Evolutionary conservation across 176 grass and related monocot species (phyloP), one percentile per base, ranked within the genome.

Genomic region (Paspalum vaginatum): DNA sequence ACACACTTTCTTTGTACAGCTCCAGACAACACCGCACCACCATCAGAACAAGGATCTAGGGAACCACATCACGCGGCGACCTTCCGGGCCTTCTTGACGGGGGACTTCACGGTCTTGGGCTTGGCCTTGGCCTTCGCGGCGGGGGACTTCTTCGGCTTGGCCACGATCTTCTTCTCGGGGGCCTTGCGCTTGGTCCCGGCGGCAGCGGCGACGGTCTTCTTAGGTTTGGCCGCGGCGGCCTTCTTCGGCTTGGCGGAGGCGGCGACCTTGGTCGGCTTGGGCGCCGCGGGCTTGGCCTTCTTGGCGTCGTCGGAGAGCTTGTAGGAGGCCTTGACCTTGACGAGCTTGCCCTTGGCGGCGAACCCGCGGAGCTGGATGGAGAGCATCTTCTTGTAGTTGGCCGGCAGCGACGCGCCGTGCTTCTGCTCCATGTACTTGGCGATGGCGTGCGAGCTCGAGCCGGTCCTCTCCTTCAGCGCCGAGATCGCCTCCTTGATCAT

Each of bases 281-380:
- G 32, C 32, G 2, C n/a, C 83, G 79, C 86, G 0, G 79, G 12
- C 85, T 88, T 85, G 11, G 55, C 82, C 60, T 82, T 88, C 77
- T 92, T 94, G 43, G 81, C 87, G 0, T 78, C 46, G 11, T 91
- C 90, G 9, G 97, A 96, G 52, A 96, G 87, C 93, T 93, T 99
- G 88, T 93, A 99, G 6, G 97, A 99, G n/a, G 90, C 88, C 90
- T 95, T 99, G 72, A 99, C 87, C 88, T 93, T 99, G 5, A 96
- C 97, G 26, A 99, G 90, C 90, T 90, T 96, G 9, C 93, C 97
- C 81, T 96, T 99, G 32, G 86, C 52, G 16, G 88, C 82, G 39
- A 73, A 89, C 0, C 71, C 64, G 16, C 79, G 88, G 43, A 99
- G 63, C 55, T 91, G 88, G 52, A 85, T 84, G 21, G 84, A 83